Conservation (phyloP, 202 grass and related monocot genomes). For the Carex sylvatica region DNA sequence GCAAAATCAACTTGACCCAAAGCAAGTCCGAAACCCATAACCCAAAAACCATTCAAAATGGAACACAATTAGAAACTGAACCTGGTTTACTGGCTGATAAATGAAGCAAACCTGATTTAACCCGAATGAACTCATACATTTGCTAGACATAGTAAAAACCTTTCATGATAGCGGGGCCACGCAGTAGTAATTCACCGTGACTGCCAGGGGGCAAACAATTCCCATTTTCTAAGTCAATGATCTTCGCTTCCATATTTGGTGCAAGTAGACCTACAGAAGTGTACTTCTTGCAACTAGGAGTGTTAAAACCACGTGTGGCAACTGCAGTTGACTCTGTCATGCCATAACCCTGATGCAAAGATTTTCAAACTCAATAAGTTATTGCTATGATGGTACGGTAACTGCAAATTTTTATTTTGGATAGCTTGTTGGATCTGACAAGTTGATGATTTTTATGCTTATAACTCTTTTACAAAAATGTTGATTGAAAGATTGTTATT, state of each 20-base stretch:
- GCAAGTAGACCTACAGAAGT: constrained; percentile 79
- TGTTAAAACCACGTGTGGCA: constrained; percentile 83
- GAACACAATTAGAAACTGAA: neutral
- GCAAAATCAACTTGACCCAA: neutral
- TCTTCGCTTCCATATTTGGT: constrained; percentile 79
- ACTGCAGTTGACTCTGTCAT: constrained; percentile 92
- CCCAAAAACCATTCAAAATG: neutral
- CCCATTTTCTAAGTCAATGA: constrained; percentile 56
- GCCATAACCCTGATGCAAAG: constrained; percentile 70
- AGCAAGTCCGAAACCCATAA: neutral
- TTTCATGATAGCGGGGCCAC: constrained; percentile 84
- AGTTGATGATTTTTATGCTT: neutral
- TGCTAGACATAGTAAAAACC: constrained; percentile 33
- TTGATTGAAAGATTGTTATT: neutral
- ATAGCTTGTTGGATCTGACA: neutral
- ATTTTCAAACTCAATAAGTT: neutral
- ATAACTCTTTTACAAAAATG: neutral
- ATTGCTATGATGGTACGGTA: neutral
- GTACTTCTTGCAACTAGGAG: constrained; percentile 50
- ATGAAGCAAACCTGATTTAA: neutral
- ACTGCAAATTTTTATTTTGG: neutral
- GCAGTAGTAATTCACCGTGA: constrained; percentile 69
- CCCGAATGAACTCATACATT: neutral
- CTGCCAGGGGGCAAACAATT: constrained; percentile 58
- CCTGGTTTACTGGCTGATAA: neutral